phyloP scores from a whole-genome alignment of 768 basidiomycete genomes.

The Xerocomus potaroensis region DNA sequence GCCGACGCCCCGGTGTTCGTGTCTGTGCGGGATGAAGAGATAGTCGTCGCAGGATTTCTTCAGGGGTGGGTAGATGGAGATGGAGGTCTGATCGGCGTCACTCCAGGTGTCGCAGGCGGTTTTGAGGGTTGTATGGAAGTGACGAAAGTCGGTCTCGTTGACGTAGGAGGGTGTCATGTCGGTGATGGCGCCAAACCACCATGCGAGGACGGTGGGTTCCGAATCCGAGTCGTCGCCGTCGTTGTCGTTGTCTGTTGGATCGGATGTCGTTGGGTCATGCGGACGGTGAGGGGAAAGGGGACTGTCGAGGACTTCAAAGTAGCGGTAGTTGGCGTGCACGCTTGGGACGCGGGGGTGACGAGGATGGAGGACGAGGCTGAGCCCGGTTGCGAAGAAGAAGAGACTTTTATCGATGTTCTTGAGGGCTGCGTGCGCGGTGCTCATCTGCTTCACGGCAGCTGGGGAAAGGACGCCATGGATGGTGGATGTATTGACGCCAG shows the following conservation, averaged over 20 bases:
- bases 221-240: background rate
- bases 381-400: conserved; percentile 14
- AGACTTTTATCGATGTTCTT: conserved; percentile 11
- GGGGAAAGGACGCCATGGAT: conserved; percentile 17
- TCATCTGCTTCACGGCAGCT: conserved; percentile 22
- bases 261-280: background rate
- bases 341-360: conserved; percentile 19
- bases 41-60: conserved; percentile 55
- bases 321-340: conserved; percentile 25
- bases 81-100: background rate
- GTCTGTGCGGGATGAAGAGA: conserved; percentile 48
- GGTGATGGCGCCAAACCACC: conserved; percentile 26
- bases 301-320: conserved; percentile 21
- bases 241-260: no score
- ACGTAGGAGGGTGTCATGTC: conserved; percentile 53
- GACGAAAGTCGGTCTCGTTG: conserved; percentile 40
- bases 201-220: conserved; percentile 16
- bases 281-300: background rate
- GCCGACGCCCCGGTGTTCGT: conserved; percentile 50
- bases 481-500: conserved; percentile 16
- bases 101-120: conserved; percentile 41
- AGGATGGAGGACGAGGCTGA: conserved; percentile 23
- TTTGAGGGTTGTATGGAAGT: conserved; percentile 46
- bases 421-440: conserved; percentile 15
- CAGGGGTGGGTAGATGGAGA: conserved; percentile 39